Evolutionary conservation across 306 rosid genomes (phyloP).

Genomic region (Malus sieversii): DNA sequence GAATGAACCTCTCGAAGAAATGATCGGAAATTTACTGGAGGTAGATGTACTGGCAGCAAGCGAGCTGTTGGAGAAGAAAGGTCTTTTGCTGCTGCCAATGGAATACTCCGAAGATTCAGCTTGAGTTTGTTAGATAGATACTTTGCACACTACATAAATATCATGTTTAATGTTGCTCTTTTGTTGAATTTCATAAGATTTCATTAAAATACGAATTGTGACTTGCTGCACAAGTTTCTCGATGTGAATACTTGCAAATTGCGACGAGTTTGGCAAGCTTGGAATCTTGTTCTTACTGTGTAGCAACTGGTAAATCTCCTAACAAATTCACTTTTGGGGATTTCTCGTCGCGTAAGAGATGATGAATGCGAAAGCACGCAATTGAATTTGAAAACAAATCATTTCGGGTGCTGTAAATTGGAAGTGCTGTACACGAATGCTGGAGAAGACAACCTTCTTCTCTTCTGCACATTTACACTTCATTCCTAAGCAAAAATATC

Average conservation of each 20-base stretch:
- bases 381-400: neutral
- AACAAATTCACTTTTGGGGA: neutral
- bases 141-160: neutral
- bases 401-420: neutral
- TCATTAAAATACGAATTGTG: neutral
- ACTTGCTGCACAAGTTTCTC: neutral
- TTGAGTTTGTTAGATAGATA: conserved; percentile 16
- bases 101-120: conserved; percentile 36
- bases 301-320: too few species aligned
- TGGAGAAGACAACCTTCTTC: neutral
- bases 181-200: neutral
- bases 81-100: conserved; percentile 59
- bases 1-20: conserved; percentile 85
- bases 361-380: neutral
- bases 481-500: neutral
- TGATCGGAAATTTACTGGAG: conserved; percentile 74
- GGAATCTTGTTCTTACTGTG: too few species aligned
- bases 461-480: neutral
- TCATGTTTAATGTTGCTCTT: neutral
- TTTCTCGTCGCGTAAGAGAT: neutral
- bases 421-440: neutral
- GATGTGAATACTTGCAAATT: neutral
- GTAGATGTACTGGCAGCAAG: conserved; percentile 49
- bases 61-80: conserved; percentile 63
- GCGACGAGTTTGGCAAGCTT: too few species aligned